Conservation (phyloP, 2,329 filamentous ascomycete species). For the Kalmusia sp. region DNA sequence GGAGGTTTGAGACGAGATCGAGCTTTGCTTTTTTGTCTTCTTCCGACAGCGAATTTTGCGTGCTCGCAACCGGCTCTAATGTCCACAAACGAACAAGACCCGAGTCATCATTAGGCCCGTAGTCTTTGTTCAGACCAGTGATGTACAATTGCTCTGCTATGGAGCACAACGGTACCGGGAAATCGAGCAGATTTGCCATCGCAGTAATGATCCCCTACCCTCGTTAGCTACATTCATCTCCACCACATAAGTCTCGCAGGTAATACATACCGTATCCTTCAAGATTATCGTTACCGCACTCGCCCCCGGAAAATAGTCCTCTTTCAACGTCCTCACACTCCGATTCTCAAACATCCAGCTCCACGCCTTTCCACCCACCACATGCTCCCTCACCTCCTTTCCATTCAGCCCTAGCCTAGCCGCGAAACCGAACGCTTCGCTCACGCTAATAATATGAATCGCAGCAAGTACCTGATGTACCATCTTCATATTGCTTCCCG, state of each 20-base stretch:
- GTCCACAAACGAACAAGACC: conserved; percentile 63
- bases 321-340: conserved; percentile 60
- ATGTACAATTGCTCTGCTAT: conserved; percentile 72
- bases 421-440: conserved; percentile 65
- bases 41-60: conserved; percentile 28
- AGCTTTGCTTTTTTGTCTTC: conserved; percentile 38
- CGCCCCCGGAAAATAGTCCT: conserved; percentile 56
- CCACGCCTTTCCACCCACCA: conserved; percentile 54
- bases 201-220: conserved; percentile 69
- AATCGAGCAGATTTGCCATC: conserved; percentile 64
- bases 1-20: conserved; percentile 44
- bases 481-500: conserved; percentile 64
- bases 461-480: conserved; percentile 66
- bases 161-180: conserved; percentile 67
- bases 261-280: conserved; percentile 51
- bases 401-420: conserved; percentile 62
- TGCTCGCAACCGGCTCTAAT: conserved; percentile 45
- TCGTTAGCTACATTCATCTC: conserved; percentile 7
- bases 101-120: conserved; percentile 61
- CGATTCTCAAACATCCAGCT: conserved; percentile 65
- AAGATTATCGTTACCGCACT: conserved; percentile 56
- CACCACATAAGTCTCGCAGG: background rate
- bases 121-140: conserved; percentile 65
- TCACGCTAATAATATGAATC: conserved; percentile 63
- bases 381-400: conserved; percentile 55